These are phyloP conservation scores for Pholiota molesta DNA, from an alignment of 768 basidiomycete genomes.

Conservation along the genomic window DNA sequence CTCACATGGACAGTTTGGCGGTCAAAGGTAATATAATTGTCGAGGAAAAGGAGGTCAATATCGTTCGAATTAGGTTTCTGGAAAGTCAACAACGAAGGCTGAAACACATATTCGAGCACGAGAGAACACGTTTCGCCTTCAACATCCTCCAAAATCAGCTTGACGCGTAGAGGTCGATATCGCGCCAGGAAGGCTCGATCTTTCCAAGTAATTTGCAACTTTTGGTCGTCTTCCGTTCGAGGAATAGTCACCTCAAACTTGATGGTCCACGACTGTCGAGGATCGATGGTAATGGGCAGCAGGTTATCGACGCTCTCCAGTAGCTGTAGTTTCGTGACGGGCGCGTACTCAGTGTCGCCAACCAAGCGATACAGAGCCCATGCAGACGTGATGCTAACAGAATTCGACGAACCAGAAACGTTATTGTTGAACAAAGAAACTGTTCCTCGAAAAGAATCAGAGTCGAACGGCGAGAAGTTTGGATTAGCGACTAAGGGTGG, in stretches of 20 bases:
- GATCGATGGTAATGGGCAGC: slow-evolving; percentile 38
- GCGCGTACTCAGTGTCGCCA: slow-evolving; percentile 35
- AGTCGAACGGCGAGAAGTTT: slow-evolving; percentile 13
- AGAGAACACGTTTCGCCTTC: slow-evolving; percentile 42
- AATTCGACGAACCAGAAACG: slow-evolving; percentile 22
- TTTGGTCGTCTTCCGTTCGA: slow-evolving; percentile 35
- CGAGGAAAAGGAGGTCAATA: slow-evolving; percentile 37
- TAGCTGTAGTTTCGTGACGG: slow-evolving; percentile 30
- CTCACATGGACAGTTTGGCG: slow-evolving; percentile 30
- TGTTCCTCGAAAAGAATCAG: slow-evolving; percentile 28
- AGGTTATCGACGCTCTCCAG: slow-evolving; percentile 16
- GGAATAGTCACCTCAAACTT: slow-evolving; percentile 34
- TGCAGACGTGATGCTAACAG: slow-evolving; percentile 29
- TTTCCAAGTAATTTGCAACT: slow-evolving; percentile 33
- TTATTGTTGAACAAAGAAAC: slow-evolving; percentile 36
- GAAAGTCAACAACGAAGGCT: slow-evolving; percentile 24
- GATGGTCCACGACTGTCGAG: slow-evolving; percentile 34
- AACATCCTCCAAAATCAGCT: slow-evolving; percentile 36
- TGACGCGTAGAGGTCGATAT: slow-evolving; percentile 38
- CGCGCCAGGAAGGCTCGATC: slow-evolving; percentile 35
- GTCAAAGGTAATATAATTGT: slow-evolving; percentile 30
- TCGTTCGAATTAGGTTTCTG: slow-evolving; percentile 27
- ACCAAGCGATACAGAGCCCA: slow-evolving; percentile 36
- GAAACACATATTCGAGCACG: slow-evolving; percentile 40
- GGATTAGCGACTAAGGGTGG: slow-evolving; percentile 34